Base-by-base conservation (phyloP, 164 flowering plant species). In the Stephania japonica region DNA sequence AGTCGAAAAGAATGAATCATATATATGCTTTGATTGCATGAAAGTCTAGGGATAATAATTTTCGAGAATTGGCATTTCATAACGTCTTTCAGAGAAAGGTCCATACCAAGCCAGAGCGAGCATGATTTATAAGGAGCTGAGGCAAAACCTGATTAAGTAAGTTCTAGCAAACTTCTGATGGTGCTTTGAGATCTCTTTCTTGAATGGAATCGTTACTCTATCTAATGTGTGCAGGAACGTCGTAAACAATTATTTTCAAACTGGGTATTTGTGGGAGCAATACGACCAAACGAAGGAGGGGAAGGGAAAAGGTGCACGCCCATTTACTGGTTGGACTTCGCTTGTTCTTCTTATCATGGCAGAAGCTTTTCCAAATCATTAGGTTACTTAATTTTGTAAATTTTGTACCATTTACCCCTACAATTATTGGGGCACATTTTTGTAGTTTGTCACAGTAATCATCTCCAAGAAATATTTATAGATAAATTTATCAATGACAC, bases 191-290 rank as follows among this genome's bases (percentile, higher is more conserved):
- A 67, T 14, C 6, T n/a, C 24, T 41, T 27, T 53, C 16, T n/a
- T 68, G 41, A 14, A 24, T 25, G 23, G 10, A 64, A 23, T 44
- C 59, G 32, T 16, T 32, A 53, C 56, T 41, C 42, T 73, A 5
- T 13, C 50, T 64, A 64, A 47, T 16, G 14, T 70, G 23, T 75
- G 80, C 94, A 92, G 98, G 84, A 93, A 91, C 79, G 85, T 93
- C 25, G 96, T 90, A 18, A 70, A 53, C 6, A 91, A 89, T 78
- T 93, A 92, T 81, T 64, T 80, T 23, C 71, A 82, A 74, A 90
- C 88, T 21, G 99, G 99, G 61, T 96, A 82, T 70, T 71, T 93
- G 56, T 93, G 99, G 99, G 99, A 96, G 77, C 99, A 96, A 67
- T 93, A 88, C 75, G 95, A 96, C 79, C 95, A 90, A 80, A 85